These are phyloP conservation scores for Myxozyma nipponensis DNA, from an alignment of 805 yeast species.

Conservation along the genomic window DNA sequence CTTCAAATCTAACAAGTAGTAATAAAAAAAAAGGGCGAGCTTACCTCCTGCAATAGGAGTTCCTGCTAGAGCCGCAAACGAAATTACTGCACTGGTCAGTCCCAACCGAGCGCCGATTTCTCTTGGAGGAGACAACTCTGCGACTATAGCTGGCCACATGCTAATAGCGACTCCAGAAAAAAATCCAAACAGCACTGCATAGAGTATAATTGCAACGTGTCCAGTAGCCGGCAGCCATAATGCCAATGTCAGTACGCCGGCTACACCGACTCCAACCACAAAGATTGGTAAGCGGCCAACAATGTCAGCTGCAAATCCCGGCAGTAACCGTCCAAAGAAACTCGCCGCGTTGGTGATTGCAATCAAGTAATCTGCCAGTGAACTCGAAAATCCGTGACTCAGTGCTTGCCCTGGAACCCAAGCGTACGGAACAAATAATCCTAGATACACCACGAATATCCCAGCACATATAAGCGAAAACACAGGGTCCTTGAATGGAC, in stretches of 20 bases:
- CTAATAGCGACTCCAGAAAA: constrained; percentile 36
- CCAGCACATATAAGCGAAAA: constrained; percentile 31
- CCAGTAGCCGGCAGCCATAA: constrained; percentile 70
- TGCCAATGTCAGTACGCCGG: constrained; percentile 48
- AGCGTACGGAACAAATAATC: constrained; percentile 35
- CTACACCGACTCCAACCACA: constrained; percentile 44
- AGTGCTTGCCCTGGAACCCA: constrained; percentile 35
- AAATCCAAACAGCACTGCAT: constrained; percentile 35
- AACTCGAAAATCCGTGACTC: constrained; percentile 23
- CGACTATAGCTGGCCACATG: constrained; percentile 35
- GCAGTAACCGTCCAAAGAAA: constrained; percentile 50
- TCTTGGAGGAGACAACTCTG: constrained; percentile 29
- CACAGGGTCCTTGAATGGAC: constrained; percentile 30
- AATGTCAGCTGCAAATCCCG: constrained; percentile 52
- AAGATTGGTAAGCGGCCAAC: constrained; percentile 57
- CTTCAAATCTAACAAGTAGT: no score
- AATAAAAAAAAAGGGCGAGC: neutral
- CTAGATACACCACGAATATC: constrained; percentile 32
- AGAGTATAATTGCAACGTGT: constrained; percentile 25
- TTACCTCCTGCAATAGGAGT: constrained; percentile 34
- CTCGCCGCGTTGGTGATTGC: constrained; percentile 12
- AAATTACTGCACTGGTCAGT: constrained; percentile 51
- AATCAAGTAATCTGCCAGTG: constrained; percentile 8
- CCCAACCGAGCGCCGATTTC: constrained; percentile 51
- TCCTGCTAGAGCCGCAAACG: constrained; percentile 44